Percentiles rank a stretch among this genome's conserved stretches.
Conservation (phyloP, 78 protist species). For the Tieghemostelium lacteum region DNA sequence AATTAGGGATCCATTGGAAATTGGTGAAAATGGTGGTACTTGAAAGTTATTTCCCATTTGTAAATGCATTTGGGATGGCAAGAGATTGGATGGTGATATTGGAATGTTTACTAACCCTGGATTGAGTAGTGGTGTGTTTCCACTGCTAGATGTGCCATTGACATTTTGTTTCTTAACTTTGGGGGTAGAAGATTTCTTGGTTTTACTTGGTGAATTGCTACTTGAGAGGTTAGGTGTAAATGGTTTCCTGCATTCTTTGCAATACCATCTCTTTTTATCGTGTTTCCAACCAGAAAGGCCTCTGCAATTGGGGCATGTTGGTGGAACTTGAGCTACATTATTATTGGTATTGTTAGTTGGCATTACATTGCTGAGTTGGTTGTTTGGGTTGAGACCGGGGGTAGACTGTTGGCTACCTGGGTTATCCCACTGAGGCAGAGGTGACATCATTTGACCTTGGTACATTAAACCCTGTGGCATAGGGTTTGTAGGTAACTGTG, state of each 20-base stretch:
- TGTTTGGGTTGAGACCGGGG: too few relatives aligned
- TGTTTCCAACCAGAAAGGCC: constrained; percentile 67
- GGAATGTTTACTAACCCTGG: too few relatives aligned
- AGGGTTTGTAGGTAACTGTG: constrained; percentile 59
- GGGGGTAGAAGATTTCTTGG: background rate
- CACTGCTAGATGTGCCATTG: background rate
- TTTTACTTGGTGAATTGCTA: constrained; percentile 2
- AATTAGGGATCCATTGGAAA: constrained; percentile 2
- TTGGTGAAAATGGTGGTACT: constrained; percentile 20
- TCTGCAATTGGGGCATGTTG: constrained; percentile 39
- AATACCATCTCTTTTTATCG: constrained; percentile 78
- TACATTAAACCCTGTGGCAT: too few relatives aligned
- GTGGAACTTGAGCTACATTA: background rate
- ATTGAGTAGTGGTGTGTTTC: background rate
- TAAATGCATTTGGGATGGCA: constrained; percentile 9
- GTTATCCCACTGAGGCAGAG: too few relatives aligned
- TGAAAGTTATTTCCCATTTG: constrained; percentile 16
- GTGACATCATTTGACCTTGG: too few relatives aligned
- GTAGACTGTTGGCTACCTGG: too few relatives aligned
- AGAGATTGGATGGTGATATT: too few relatives aligned
- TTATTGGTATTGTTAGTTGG: background rate
- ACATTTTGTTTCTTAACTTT: background rate
- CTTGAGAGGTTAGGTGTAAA: constrained; percentile 49
- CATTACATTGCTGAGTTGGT: too few relatives aligned
- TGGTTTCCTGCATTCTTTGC: constrained; percentile 74